phyloP scores from a whole-genome alignment of 2,329 filamentous ascomycete species.

The Pestalotiopsis sp. region DNA sequence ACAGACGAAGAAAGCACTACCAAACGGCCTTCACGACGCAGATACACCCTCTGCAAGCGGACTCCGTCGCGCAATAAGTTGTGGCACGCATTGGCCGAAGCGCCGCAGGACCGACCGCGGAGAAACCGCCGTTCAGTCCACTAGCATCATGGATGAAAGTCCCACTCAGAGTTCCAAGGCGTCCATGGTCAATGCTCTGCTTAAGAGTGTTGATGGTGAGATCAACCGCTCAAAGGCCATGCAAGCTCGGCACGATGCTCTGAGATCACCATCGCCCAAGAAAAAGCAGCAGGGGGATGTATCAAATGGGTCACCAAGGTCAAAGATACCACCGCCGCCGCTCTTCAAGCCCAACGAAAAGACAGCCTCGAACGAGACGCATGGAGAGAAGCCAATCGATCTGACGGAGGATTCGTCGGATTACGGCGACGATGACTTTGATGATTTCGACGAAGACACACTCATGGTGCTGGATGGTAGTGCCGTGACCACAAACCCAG shows the following conservation, averaged over 20 bases:
- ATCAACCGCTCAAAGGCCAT: slow-evolving; percentile 46
- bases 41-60: slow-evolving; percentile 43
- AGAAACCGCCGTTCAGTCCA: slow-evolving; percentile 27
- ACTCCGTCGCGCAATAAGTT: slow-evolving; percentile 69
- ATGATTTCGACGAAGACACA: slow-evolving; percentile 54
- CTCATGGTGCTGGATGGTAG: slow-evolving; percentile 57
- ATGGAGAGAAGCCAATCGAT: background rate
- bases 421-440: slow-evolving; percentile 58
- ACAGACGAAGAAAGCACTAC: slow-evolving; percentile 52
- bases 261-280: slow-evolving; percentile 47
- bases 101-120: slow-evolving; percentile 60
- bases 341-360: slow-evolving; percentile 12
- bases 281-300: slow-evolving; percentile 33
- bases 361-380: slow-evolving; percentile 2
- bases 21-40: slow-evolving; percentile 25
- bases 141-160: slow-evolving; percentile 39
- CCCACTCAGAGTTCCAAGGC: slow-evolving; percentile 55
- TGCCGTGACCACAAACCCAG: slow-evolving; percentile 19
- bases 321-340: slow-evolving; percentile 19
- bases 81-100: slow-evolving; percentile 73
- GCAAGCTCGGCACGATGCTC: slow-evolving; percentile 30
- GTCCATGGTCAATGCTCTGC: slow-evolving; percentile 62
- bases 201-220: slow-evolving; percentile 66
- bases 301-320: slow-evolving; percentile 19
- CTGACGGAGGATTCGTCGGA: slow-evolving; percentile 40